Percentiles rank a stretch among this genome's conserved stretches.
These are phyloP conservation scores for Ramichloridium luteum DNA, from an alignment of 2,329 filamentous ascomycete genomes.

Conservation along the genomic window DNA sequence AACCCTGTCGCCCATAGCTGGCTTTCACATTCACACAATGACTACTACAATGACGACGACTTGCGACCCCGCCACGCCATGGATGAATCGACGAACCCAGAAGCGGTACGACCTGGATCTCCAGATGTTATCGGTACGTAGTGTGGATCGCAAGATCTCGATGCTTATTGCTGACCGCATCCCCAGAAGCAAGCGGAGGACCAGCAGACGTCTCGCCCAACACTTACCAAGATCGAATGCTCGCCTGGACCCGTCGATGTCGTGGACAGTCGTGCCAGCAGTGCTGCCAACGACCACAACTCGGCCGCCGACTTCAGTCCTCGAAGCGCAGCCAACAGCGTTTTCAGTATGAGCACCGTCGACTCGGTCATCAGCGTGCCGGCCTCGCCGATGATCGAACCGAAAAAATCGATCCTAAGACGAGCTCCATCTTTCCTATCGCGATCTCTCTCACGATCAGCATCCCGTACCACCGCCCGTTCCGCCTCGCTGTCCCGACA, in stretches of 20 bases:
- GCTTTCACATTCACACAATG: no score
- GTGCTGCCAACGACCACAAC: background rate
- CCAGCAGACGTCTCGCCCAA: background rate
- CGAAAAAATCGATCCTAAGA: background rate
- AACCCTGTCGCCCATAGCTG: no score
- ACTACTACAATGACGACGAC: no score
- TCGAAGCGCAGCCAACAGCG: no score
- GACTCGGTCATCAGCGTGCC: background rate
- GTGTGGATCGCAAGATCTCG: constrained; percentile 1
- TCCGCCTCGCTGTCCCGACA: no score
- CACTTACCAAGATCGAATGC: background rate
- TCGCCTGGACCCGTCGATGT: background rate
- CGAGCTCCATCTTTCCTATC: no score
- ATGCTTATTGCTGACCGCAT: no score
- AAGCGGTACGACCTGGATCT: constrained; percentile 1
- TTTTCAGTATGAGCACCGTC: background rate
- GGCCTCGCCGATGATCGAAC: background rate
- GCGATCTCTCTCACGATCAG: no score
- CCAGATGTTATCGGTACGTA: background rate
- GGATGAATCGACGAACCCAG: background rate
- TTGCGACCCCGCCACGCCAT: no score
- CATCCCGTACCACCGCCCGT: no score
- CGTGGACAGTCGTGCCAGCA: background rate
- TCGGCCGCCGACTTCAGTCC: no score
- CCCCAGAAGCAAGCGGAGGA: background rate